Percentiles rank a stretch among this genome's conserved stretches.
Evolutionary conservation across 73 alveolate species (phyloP).

Genomic region (Tetrahymena thermophila): DNA sequence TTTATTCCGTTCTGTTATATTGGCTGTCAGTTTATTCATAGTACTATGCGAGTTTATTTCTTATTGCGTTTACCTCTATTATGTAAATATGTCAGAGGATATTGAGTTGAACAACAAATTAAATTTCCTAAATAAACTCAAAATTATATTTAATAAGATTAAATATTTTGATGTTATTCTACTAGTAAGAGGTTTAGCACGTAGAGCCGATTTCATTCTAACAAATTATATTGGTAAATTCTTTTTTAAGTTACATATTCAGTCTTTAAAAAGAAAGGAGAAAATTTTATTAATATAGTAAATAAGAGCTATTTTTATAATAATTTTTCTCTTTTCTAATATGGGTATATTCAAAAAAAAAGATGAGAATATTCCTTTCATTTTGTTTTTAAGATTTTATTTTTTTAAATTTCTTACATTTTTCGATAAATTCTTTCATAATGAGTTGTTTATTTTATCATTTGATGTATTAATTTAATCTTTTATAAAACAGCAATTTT

Average conservation of each 20-base stretch:
- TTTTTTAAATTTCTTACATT: background rate
- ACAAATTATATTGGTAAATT: background rate
- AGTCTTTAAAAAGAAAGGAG: too few relatives aligned
- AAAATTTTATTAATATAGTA: too few relatives aligned
- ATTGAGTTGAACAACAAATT: background rate
- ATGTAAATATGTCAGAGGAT: background rate
- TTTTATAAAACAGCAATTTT: background rate
- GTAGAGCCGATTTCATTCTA: background rate
- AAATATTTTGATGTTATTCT: background rate
- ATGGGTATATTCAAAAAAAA: too few relatives aligned
- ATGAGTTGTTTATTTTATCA: background rate
- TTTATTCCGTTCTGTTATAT: background rate
- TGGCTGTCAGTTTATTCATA: background rate
- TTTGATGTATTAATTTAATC: background rate
- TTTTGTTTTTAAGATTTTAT: too few relatives aligned
- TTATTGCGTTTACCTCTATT: background rate
- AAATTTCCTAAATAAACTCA: background rate
- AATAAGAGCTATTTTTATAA: too few relatives aligned
- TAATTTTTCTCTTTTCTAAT: too few relatives aligned
- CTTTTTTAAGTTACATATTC: too few relatives aligned
- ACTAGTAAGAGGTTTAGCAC: background rate
- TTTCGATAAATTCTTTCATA: background rate
- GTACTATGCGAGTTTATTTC: background rate
- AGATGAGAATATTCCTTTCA: too few relatives aligned
- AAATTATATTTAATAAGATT: background rate